Conservation (phyloP, 2,329 filamentous ascomycete genomes). For the Coniochaeta sp. region DNA sequence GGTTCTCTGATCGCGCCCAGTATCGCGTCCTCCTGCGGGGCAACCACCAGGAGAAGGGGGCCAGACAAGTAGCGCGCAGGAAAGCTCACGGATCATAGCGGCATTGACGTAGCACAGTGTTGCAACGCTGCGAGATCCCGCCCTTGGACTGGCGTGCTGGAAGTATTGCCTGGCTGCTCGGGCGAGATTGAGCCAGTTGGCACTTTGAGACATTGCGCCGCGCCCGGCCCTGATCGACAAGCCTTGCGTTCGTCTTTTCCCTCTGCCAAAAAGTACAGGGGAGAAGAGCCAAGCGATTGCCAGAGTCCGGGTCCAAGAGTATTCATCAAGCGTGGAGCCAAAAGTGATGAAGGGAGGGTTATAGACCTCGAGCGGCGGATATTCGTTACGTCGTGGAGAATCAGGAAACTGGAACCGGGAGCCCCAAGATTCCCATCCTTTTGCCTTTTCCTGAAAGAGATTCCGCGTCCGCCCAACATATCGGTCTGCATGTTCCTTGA, state of each 20-base stretch:
- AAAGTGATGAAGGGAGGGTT: neutral
- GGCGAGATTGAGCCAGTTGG: constrained; percentile 7
- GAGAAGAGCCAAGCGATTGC: neutral
- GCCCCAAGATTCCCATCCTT: neutral
- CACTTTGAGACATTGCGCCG: constrained; percentile 10
- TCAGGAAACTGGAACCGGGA: neutral
- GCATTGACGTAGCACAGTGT: constrained; percentile 10
- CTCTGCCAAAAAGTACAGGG: neutral
- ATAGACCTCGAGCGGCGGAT: neutral
- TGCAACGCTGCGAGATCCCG: constrained; percentile 10
- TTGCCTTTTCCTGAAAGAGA: neutral
- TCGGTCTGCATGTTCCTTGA: constrained; percentile 31
- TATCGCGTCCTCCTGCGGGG: neutral
- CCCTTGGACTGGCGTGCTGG: constrained; percentile 7
- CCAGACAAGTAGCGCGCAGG: constrained; percentile 3
- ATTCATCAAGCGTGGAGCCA: neutral
- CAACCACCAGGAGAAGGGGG: neutral
- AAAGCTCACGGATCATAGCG: constrained; percentile 6
- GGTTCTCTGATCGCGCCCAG: constrained; percentile 1
- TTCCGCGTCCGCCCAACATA: constrained; percentile 4
- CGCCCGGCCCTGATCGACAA: constrained; percentile 13
- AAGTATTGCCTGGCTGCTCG: constrained; percentile 15
- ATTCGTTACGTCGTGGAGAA: neutral
- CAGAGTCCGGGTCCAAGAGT: neutral
- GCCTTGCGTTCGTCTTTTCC: neutral